A percentile compares a stretch with the other conserved stretches of the same genome.
phyloP scores from a whole-genome alignment of 2,329 filamentous ascomycete species.

The Botrytis deweyae region DNA sequence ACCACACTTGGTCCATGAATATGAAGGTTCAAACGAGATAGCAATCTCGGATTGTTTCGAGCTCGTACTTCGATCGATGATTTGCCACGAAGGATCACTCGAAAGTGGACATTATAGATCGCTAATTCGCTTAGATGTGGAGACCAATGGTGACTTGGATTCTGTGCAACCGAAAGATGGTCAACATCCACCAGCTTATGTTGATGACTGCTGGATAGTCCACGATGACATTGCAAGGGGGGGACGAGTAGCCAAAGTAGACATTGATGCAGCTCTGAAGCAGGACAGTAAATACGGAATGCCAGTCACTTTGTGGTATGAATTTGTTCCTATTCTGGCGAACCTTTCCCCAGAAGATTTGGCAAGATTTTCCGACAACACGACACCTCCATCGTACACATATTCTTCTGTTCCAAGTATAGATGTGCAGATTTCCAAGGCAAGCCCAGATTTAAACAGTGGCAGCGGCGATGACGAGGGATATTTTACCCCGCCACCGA shows the following conservation, averaged over 20 bases:
- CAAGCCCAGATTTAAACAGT: conserved; percentile 10
- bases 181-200: conserved; percentile 60
- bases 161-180: conserved; percentile 47
- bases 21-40: conserved; percentile 60
- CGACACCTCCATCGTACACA: conserved; percentile 55
- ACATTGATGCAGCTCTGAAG: conserved; percentile 72
- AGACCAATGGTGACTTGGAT: conserved; percentile 59
- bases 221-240: conserved; percentile 78
- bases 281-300: conserved; percentile 63
- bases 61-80: conserved; percentile 82
- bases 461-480: background rate
- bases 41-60: conserved; percentile 85
- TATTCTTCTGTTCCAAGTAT: conserved; percentile 41
- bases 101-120: conserved; percentile 91
- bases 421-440: conserved; percentile 27
- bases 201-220: conserved; percentile 78
- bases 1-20: conserved; percentile 86
- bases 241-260: conserved; percentile 66
- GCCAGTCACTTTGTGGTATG: conserved; percentile 93
- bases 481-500: conserved; percentile 42
- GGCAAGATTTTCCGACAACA: conserved; percentile 41
- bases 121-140: conserved; percentile 72
- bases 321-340: conserved; percentile 84
- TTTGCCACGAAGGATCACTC: conserved; percentile 86
- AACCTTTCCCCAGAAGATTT: conserved; percentile 20